Evolutionary conservation across 192 early-diverging fungal species (phyloP).

Genomic region (Coemansia nantahalensis): DNA sequence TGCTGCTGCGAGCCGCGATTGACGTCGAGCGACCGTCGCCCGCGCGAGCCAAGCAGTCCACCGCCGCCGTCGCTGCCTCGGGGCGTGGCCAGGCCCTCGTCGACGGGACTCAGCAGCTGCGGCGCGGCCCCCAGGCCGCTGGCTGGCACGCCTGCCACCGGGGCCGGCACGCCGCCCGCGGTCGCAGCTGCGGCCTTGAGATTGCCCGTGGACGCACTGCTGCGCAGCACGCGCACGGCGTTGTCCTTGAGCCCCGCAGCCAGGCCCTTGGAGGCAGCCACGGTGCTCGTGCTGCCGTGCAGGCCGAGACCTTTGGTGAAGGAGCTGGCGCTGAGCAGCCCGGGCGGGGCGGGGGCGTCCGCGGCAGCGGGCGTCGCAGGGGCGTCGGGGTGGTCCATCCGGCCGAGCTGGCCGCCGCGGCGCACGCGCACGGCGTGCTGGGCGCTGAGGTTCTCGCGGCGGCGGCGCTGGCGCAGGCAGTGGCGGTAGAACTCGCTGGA

Average conservation of each 20-base stretch:
- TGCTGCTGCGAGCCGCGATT: conserved; percentile 20
- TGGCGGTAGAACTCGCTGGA: conserved; percentile 42
- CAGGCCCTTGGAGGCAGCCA: conserved; percentile 30
- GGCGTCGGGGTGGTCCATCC: background rate
- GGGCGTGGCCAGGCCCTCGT: conserved; percentile 7
- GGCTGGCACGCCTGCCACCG: no score
- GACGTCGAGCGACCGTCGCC: conserved; percentile 40
- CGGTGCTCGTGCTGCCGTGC: conserved; percentile 20
- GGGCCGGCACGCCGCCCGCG: conserved; percentile 2
- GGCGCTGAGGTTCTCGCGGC: conserved; percentile 7
- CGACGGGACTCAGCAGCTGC: conserved; percentile 16
- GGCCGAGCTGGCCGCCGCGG: conserved; percentile 9
- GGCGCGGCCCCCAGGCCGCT: background rate
- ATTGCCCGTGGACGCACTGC: conserved; percentile 51
- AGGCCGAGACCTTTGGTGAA: background rate
- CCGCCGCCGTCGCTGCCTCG: background rate
- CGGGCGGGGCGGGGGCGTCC: background rate
- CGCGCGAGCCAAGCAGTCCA: conserved; percentile 9
- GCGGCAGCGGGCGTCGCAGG: background rate
- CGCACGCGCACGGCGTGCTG: conserved; percentile 11
- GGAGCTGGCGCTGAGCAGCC: background rate
- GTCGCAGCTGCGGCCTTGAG: conserved; percentile 15
- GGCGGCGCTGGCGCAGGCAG: conserved; percentile 22
- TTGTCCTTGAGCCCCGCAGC: conserved; percentile 52
- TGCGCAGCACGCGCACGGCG: conserved; percentile 39